phyloP scores from a whole-genome alignment of 2,329 filamentous ascomycete genomes.

The Colletotrichum sp. region DNA sequence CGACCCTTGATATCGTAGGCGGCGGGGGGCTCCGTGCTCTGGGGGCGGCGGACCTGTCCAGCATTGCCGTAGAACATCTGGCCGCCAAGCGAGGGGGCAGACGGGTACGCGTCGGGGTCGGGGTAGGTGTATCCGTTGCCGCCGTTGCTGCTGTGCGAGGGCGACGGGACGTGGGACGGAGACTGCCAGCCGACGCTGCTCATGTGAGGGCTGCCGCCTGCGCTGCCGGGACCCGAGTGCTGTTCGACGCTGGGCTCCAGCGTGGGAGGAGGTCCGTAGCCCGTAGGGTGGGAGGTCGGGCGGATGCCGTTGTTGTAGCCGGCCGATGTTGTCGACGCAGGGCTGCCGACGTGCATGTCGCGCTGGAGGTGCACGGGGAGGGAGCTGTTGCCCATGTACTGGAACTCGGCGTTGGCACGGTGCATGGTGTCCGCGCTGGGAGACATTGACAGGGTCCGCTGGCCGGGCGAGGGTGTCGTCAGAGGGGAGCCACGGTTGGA shows the following conservation, averaged over 20 bases:
- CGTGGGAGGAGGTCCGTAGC: conserved; percentile 83
- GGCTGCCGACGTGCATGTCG: conserved; percentile 75
- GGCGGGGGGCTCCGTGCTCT: conserved; percentile 72
- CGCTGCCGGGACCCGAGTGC: conserved; percentile 70
- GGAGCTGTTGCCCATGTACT: conserved; percentile 79
- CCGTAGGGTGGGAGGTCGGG: conserved; percentile 85
- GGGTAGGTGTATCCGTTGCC: conserved; percentile 77
- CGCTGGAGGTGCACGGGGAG: conserved; percentile 83
- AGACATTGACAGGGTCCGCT: conserved; percentile 80
- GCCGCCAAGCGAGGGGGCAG: conserved; percentile 60
- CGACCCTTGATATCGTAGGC: conserved; percentile 68
- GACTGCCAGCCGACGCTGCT: conserved; percentile 83
- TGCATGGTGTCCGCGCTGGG: conserved; percentile 74
- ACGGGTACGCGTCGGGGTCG: conserved; percentile 78
- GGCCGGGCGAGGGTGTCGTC: conserved; percentile 83
- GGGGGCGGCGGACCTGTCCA: conserved; percentile 70
- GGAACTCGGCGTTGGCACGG: conserved; percentile 68
- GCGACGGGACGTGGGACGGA: conserved; percentile 75
- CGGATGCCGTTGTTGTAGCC: conserved; percentile 62
- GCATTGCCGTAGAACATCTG: conserved; percentile 77
- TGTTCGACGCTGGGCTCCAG: conserved; percentile 86
- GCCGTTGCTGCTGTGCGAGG: conserved; percentile 63
- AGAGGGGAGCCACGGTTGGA: conserved; percentile 77
- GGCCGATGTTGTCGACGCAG: conserved; percentile 70
- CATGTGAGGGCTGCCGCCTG: conserved; percentile 88